These are phyloP conservation scores for Acacia pycnantha DNA, from an alignment of 331 rosid genomes.

Conservation along the genomic window DNA sequence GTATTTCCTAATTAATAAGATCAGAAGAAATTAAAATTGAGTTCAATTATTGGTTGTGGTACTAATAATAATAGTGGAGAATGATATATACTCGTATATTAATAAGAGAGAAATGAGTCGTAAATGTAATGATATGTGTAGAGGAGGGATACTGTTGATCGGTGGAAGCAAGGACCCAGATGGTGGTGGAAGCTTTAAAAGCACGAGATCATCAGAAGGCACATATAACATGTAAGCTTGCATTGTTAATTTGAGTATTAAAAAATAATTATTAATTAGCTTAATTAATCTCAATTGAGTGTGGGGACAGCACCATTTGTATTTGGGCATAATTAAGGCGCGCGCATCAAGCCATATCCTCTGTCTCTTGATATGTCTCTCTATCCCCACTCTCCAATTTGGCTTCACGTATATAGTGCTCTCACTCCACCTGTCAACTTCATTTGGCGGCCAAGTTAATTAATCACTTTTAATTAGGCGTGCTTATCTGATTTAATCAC, in stretches of 20 bases:
- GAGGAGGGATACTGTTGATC: conserved; percentile 17
- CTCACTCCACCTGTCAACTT: not conserved
- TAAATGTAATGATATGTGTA: not conserved
- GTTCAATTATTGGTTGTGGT: not conserved
- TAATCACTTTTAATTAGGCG: not conserved
- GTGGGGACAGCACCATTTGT: not conserved
- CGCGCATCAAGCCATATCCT: not conserved
- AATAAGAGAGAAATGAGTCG: not conserved
- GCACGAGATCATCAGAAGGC: not conserved
- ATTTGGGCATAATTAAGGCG: not conserved
- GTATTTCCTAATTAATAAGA: not conserved
- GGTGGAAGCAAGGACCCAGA: not conserved
- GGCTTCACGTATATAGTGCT: not conserved
- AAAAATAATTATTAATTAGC: not conserved
- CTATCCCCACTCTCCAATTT: not conserved
- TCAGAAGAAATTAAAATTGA: not conserved
- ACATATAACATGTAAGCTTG: not conserved
- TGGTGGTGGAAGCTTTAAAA: not conserved
- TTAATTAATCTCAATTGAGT: not conserved
- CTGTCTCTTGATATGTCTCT: not conserved
- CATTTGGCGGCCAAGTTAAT: not conserved
- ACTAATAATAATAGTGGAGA: no score
- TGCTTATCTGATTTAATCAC: not conserved
- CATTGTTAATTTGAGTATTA: not conserved
- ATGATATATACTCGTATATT: not conserved